Evolutionary conservation across 164 flowering plant species (phyloP), one percentile per base, ranked within the genome.

Genomic region (Kalanchoe fedtschenkoi): DNA sequence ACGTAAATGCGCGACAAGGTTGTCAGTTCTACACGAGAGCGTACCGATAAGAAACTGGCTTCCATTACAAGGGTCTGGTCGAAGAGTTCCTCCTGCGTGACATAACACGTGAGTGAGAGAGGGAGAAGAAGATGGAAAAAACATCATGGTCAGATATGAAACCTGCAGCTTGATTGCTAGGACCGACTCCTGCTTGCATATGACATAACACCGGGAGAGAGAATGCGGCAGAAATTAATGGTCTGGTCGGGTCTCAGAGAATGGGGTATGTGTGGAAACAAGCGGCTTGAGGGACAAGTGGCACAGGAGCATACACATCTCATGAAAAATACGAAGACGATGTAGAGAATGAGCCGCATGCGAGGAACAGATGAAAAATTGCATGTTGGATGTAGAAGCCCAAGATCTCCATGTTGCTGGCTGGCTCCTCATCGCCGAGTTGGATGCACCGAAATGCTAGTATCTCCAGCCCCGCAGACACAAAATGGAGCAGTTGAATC

Each of bases 381-480:
- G 24, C 60, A 39, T n/a, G 9, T 43, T 28, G 22, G 16, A 28
- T 26, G 32, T 29, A 11, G n/a, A 81, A 81, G 7, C 80, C 75
- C 14, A 37, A 14, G 62, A 83, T 83, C 65, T 85, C 53, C 6
- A 71, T 72, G 62, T 74, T 81, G 47, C 41, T 76, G 56, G 88
- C 91, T 7, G 88, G 88, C 62, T 83, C 91, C 68, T 83, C 70
- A 0, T 66, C 78, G 4, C 79, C 83, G 70, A 85, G 83, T 62
- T 85, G 88, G 63, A 83, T 85, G 71, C 91, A 85, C 9, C 88
- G 91, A 65, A 85, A 85, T 33, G 86, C 90, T 41, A 85, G 64
- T 39, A 85, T 75, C 80, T 83, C 86, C n/a, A 85, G 58, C 24
- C 85, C 87, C 82, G 70, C 64, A 66, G 46, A 6, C 19, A 5